Conservation (phyloP, 192 early-diverging fungal species). For the Linnemannia elongata region DNA sequence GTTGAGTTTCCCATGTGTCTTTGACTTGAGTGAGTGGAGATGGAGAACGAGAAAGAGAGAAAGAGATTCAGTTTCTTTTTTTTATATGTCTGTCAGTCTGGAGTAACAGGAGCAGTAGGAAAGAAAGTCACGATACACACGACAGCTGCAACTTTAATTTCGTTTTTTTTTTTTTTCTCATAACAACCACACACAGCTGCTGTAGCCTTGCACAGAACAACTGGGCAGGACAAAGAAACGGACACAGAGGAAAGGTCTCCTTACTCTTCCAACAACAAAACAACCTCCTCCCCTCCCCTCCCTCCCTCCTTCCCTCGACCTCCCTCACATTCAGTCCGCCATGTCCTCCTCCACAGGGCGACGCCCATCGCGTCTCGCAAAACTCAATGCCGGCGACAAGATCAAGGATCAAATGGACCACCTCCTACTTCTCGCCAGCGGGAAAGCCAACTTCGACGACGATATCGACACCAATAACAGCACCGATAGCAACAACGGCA, state of each 20-base stretch:
- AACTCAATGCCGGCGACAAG: background rate
- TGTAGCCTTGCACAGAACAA: background rate
- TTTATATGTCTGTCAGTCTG: background rate
- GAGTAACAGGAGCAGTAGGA: background rate
- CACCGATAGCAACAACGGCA: background rate
- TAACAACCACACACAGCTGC: background rate
- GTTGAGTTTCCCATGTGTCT: constrained; percentile 53
- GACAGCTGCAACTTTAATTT: background rate
- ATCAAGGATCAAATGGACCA: constrained; percentile 8
- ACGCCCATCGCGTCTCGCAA: background rate
- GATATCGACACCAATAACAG: background rate
- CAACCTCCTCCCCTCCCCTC: background rate
- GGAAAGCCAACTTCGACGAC: background rate
- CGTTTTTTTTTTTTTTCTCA: background rate
- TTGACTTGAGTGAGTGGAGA: background rate
- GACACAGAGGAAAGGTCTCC: background rate
- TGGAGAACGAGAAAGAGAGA: constrained; percentile 12
- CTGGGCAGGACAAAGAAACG: background rate
- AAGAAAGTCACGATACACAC: background rate
- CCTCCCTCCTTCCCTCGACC: background rate
- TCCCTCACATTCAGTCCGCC: background rate
- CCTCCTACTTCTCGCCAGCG: background rate
- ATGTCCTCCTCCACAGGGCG: background rate
- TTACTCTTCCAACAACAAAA: background rate
- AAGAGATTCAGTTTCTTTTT: background rate